These are phyloP conservation scores for Gastrolobium bilobum DNA, from an alignment of 306 rosid species.

Conservation along the genomic window DNA sequence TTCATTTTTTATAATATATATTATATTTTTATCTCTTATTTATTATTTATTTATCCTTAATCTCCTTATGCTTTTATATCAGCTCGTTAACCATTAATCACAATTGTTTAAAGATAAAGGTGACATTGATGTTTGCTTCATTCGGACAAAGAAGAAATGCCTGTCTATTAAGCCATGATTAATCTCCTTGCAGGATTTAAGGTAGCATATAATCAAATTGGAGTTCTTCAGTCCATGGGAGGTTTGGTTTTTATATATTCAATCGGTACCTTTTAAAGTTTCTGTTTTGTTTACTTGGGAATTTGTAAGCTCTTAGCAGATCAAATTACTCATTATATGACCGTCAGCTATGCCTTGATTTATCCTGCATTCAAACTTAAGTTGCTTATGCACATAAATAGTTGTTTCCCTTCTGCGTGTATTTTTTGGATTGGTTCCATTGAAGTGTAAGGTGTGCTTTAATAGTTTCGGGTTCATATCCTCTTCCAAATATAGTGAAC, in stretches of 20 bases:
- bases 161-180: slow-evolving; percentile 12
- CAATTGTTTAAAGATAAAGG: too few species aligned
- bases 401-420: slow-evolving; percentile 15
- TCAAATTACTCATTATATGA: slow-evolving; percentile 30
- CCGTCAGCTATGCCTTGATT: slow-evolving; percentile 30
- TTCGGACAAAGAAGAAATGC: not conserved
- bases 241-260: slow-evolving; percentile 46
- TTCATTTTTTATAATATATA: too few species aligned
- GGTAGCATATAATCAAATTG: slow-evolving; percentile 50
- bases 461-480: not conserved
- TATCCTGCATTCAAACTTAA: slow-evolving; percentile 39
- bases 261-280: slow-evolving; percentile 27
- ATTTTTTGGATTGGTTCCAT: slow-evolving; percentile 31
- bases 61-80: not conserved
- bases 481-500: not conserved
- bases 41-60: too few species aligned
- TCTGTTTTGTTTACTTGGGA: slow-evolving; percentile 32
- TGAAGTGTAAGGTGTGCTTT: slow-evolving; percentile 24
- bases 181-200: slow-evolving; percentile 49
- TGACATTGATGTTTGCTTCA: not conserved
- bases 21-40: too few species aligned
- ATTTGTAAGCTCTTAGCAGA: slow-evolving; percentile 37
- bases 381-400: slow-evolving; percentile 18
- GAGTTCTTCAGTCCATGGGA: slow-evolving; percentile 45
- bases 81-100: too few species aligned